Conservation (phyloP, 2,329 filamentous ascomycete species). For the Aspergillus piperis region DNA sequence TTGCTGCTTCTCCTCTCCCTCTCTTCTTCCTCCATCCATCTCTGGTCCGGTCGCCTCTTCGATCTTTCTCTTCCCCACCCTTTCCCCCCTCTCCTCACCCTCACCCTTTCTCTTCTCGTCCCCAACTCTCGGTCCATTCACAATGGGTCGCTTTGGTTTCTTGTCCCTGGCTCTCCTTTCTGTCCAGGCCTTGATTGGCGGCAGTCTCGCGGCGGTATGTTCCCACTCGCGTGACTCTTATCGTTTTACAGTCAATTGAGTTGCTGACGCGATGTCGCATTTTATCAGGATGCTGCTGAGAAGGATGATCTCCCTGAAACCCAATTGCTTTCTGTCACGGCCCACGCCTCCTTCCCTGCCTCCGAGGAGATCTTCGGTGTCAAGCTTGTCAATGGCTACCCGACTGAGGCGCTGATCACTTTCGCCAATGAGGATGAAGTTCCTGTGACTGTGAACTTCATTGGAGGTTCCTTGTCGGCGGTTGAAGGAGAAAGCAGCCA, state of each 20-base stretch:
- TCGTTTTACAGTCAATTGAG: conserved; percentile 24
- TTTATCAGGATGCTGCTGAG: conserved; percentile 60
- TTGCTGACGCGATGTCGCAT: conserved; percentile 17
- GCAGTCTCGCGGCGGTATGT: conserved; percentile 64
- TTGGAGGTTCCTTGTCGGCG: conserved; percentile 73
- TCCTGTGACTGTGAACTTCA: conserved; percentile 72
- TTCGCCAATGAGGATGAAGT: conserved; percentile 80
- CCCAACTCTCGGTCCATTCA: conserved; percentile 26
- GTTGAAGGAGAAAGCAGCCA: conserved; percentile 56
- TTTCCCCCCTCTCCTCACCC: conserved; percentile 10
- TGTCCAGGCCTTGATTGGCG: conserved; percentile 65
- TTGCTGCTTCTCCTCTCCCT: conserved; percentile 6
- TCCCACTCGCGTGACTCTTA: not conserved
- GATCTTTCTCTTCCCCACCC: conserved; percentile 4
- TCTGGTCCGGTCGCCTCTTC: not conserved
- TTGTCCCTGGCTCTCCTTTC: conserved; percentile 72
- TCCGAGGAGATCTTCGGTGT: conserved; percentile 89
- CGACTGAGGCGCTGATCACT: conserved; percentile 78
- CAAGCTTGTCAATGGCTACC: conserved; percentile 89
- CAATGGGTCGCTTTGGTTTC: conserved; percentile 74
- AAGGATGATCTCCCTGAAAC: conserved; percentile 65
- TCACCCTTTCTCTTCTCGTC: conserved; percentile 18
- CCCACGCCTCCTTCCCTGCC: conserved; percentile 62
- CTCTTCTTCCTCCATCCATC: conserved; percentile 1
- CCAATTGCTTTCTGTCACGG: conserved; percentile 58